A percentile compares a stretch with the other conserved stretches of the same genome.
Conservation (phyloP, 208 protist genomes). For the Trypanosoma boissoni region DNA sequence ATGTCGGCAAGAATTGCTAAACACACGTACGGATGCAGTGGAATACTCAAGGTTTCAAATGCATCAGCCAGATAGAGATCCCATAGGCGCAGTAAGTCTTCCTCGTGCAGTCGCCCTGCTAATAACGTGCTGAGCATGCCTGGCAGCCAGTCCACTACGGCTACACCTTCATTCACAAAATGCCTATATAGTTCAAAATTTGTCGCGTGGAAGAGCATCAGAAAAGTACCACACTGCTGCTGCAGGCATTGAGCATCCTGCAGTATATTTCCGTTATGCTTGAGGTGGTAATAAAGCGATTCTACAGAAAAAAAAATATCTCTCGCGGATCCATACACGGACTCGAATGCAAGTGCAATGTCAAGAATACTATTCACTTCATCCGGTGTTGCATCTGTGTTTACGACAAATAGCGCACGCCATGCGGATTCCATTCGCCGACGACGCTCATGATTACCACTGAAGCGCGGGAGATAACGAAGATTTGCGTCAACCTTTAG, state of each 20-base stretch:
- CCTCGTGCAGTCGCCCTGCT: constrained; percentile 58
- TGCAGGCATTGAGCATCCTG: constrained; percentile 62
- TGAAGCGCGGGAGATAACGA: constrained; percentile 24
- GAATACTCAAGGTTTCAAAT: constrained; percentile 43
- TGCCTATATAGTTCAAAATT: constrained; percentile 75
- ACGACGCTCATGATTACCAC: constrained; percentile 27
- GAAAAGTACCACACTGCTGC: constrained; percentile 66
- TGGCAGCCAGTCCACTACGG: constrained; percentile 73
- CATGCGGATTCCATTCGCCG: constrained; percentile 46
- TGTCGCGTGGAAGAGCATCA: constrained; percentile 71
- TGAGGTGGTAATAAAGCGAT: constrained; percentile 48
- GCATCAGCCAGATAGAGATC: constrained; percentile 76
- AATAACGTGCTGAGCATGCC: constrained; percentile 63
- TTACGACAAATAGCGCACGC: constrained; percentile 50
- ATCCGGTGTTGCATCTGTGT: constrained; percentile 51
- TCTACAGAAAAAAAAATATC: constrained; percentile 69
- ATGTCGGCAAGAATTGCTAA: constrained; percentile 71
- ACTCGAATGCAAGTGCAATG: constrained; percentile 55
- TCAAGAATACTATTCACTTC: constrained; percentile 49
- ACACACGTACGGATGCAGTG: constrained; percentile 76
- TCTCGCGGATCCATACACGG: constrained; percentile 35
- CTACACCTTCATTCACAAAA: constrained; percentile 65
- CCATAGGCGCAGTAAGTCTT: constrained; percentile 77
- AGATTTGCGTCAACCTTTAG: not conserved
- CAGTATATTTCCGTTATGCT: constrained; percentile 62